Conservation (phyloP, 139 green algal genomes). For the Gonium pectorale region DNA sequence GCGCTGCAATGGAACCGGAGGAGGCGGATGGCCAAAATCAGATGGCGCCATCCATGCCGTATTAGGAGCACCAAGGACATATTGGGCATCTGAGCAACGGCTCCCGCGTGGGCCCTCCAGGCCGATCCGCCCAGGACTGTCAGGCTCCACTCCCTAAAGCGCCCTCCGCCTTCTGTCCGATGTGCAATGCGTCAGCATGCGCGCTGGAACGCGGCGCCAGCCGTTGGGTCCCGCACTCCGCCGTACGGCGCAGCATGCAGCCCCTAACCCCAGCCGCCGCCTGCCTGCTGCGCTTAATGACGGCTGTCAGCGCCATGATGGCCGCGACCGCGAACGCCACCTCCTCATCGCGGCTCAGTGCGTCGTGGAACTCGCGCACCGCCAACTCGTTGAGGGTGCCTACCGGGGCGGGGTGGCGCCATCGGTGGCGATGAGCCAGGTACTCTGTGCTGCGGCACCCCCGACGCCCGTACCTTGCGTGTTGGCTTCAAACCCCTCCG, state of each 20-base stretch:
- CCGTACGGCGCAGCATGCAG: too few relatives aligned
- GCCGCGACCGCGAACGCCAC: constrained; percentile 90
- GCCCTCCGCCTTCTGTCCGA: too few relatives aligned
- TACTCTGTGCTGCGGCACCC: not conserved
- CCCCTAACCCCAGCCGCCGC: not conserved
- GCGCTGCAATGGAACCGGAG: constrained; percentile 31
- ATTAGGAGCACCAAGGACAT: too few relatives aligned
- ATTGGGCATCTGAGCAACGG: too few relatives aligned
- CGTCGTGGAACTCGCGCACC: constrained; percentile 84
- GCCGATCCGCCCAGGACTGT: too few relatives aligned
- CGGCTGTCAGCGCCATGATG: constrained; percentile 86
- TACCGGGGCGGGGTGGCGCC: not conserved
- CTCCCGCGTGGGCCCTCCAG: too few relatives aligned
- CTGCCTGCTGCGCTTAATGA: constrained; percentile 78
- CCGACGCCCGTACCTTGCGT: constrained; percentile 3
- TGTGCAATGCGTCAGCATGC: too few relatives aligned
- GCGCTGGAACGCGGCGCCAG: too few relatives aligned
- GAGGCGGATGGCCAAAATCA: not conserved
- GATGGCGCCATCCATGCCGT: too few relatives aligned
- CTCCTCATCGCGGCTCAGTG: constrained; percentile 72
- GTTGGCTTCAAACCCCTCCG: constrained; percentile 21
- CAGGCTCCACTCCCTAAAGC: too few relatives aligned
- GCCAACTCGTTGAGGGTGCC: constrained; percentile 62
- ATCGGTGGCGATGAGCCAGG: not conserved
- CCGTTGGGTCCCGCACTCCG: too few relatives aligned